Percentiles rank a stretch among this genome's conserved stretches.
phyloP scores from a whole-genome alignment of 163 green algal species.

The Chloromonas sp. region DNA sequence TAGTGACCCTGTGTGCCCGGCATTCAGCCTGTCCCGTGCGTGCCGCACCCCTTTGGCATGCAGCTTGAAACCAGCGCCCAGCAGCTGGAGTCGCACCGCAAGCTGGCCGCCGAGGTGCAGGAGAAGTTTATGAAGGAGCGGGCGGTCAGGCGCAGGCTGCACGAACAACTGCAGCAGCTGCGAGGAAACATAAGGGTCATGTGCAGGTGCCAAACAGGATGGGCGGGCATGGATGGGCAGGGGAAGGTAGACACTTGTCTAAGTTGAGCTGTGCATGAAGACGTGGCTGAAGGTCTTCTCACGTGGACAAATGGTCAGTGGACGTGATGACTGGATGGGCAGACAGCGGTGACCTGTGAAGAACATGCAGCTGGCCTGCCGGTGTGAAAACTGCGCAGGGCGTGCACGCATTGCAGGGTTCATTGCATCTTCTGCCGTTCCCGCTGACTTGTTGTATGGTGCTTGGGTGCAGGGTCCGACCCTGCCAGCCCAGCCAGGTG shows the following conservation, averaged over 20 bases:
- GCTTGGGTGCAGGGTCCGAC: slow-evolving; percentile 28
- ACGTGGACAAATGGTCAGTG: neutral
- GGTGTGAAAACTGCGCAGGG: neutral
- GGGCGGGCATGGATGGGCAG: too few relatives aligned
- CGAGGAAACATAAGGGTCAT: slow-evolving; percentile 33
- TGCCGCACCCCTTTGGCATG: neutral
- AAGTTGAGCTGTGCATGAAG: neutral
- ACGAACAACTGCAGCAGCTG: slow-evolving; percentile 41
- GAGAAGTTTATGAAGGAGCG: slow-evolving; percentile 41
- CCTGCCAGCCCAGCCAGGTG: slow-evolving; percentile 11
- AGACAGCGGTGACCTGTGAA: neutral
- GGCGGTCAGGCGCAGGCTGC: slow-evolving; percentile 30
- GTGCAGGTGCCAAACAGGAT: slow-evolving; percentile 12
- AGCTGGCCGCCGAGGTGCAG: slow-evolving; percentile 24
- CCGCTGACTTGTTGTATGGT: too few relatives aligned
- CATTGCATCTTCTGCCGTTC: too few relatives aligned
- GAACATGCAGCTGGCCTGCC: neutral
- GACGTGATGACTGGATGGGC: neutral
- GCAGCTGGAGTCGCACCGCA: slow-evolving; percentile 13
- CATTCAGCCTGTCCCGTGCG: too few relatives aligned
- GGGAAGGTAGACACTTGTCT: neutral
- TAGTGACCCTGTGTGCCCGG: too few relatives aligned
- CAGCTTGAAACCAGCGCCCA: slow-evolving; percentile 17
- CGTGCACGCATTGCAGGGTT: too few relatives aligned
- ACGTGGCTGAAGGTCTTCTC: neutral